Base-by-base conservation (phyloP, 2,329 filamentous ascomycete species). In the Tolypocladium ophioglossoides region DNA sequence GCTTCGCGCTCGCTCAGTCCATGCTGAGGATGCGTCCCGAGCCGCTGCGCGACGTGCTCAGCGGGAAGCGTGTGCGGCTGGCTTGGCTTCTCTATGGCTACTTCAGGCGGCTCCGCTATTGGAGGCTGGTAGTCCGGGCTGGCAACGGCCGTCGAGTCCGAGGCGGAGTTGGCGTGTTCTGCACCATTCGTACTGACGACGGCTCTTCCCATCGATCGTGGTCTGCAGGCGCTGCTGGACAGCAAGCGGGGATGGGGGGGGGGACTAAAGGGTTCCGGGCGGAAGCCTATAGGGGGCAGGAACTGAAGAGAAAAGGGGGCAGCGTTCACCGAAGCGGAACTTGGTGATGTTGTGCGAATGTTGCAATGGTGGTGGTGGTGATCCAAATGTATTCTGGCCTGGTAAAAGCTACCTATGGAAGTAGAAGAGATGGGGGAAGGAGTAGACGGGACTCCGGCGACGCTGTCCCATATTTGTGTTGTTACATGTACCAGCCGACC, bases 1-100 rank as follows among this genome's bases (percentile, higher is more conserved):
- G 85, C 85, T 68, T 88, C 84, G 61, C 74, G 66, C 63, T 69
- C 71, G 66, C 75, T 78, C 72, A 89, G 76, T 66, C 86, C 86
- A 84, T 86, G 64, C 54, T 73, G 65, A 57, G 71, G 60, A 61
- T 74, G 66, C 57, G 76, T 75, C 55, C 68, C 65, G 62, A 78
- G 69, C 52, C 63, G 61, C 47, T 61, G 61, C 54, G 70, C 70
- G 54, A 72, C 68, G 41, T 57, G 61, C 49, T 62, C 59, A 54
- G 68, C 68, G 54, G 70, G 63, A 46, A 70, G 65, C 39, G 69
- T 72, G 54, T 72, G 70, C 57, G 66, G 65, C 54, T 60, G 62
- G 52, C 51, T 60, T 54, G 63, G 63, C 63, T 71, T 70, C 58
- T 71, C 68, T 70, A 66, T 69, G 54, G 58, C 59, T 62, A 63